Evolutionary conservation across 768 basidiomycete genomes (phyloP), one percentile per base, ranked within the genome.

Genomic region (Macrocybe gigantea): DNA sequence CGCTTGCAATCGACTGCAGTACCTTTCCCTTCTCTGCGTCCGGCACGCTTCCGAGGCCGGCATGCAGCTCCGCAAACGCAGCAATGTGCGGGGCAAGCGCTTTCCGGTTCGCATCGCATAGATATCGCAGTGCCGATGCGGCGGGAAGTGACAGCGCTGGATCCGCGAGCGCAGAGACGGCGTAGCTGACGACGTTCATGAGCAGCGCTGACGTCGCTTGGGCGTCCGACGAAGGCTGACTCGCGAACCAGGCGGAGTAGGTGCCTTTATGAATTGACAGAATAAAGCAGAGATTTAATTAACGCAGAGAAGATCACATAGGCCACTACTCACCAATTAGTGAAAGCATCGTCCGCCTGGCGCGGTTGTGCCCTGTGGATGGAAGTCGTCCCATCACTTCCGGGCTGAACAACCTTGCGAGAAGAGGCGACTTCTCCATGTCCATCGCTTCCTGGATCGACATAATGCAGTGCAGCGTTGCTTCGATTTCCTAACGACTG

Each of bases 11-110:
- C 0, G 88, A 90, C 60, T 96, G 88, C 39, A 96, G 69, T 1
- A 96, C 89, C 65, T 94, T 96, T 55, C 82, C 79, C 66, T 88
- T 88, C 64, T 95, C 93, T 14, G 83, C 80, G 55, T 90, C 88
- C 84, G 88, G 85, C 46, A 95, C 82, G 6, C 72, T 73, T 14
- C 75, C 80, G 41, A 95, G 64, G 11, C 83, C 81, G 0, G 85
- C 83, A 64, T 95, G 88, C 47, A 97, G 63, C 50, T 85, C 82
- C 4, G 83, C 88, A 62, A 97, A 95, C 0, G 90, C 87, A 2
- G 73, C 74, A 34, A 96, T 91, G 56, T 91, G 90, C 5, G 82
- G 79, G 1, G 91, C 88, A 9, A 96, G 71, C 7, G 83, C 87
- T n/a, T 72, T 73, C 45, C 94, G 72, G 60, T 96, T 96, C 35